These are phyloP conservation scores for Solanum tacnaense DNA, from an alignment of 257 asterid species.

Conservation along the genomic window DNA sequence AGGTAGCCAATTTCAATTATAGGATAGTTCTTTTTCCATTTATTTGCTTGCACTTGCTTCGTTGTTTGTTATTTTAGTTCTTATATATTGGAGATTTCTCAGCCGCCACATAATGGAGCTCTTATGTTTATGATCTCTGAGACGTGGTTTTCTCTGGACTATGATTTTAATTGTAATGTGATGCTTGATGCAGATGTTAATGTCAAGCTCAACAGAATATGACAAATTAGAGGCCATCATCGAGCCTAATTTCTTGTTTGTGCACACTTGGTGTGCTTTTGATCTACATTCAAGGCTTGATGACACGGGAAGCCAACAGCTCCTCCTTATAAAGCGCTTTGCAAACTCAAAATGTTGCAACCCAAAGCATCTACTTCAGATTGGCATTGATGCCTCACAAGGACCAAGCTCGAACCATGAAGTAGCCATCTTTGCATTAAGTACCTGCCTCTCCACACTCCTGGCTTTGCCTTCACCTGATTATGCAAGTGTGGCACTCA, in stretches of 20 bases:
- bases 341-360: constrained; percentile 59
- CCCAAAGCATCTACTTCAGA: constrained; percentile 60
- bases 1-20: constrained; percentile 36
- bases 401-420: constrained; percentile 70
- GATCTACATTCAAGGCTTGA: constrained; percentile 64
- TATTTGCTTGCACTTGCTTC: not conserved
- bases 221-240: constrained; percentile 23
- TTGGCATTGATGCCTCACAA: constrained; percentile 74
- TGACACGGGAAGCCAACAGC: constrained; percentile 58
- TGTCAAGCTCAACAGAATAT: constrained; percentile 25
- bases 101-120: not conserved
- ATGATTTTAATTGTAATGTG: not conserved
- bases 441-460: constrained; percentile 54
- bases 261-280: constrained; percentile 74
- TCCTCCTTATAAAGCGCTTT: constrained; percentile 43
- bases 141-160: not conserved
- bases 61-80: not conserved
- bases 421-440: constrained; percentile 60
- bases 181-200: constrained; percentile 48
- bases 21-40: not conserved
- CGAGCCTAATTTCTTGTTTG: constrained; percentile 54
- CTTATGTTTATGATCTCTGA: not conserved
- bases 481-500: constrained; percentile 51
- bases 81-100: not conserved
- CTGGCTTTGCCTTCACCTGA: constrained; percentile 74